These are phyloP conservation scores for Guadua angustifolia DNA, from an alignment of 176 grass and related monocot genomes.

Conservation along the genomic window DNA sequence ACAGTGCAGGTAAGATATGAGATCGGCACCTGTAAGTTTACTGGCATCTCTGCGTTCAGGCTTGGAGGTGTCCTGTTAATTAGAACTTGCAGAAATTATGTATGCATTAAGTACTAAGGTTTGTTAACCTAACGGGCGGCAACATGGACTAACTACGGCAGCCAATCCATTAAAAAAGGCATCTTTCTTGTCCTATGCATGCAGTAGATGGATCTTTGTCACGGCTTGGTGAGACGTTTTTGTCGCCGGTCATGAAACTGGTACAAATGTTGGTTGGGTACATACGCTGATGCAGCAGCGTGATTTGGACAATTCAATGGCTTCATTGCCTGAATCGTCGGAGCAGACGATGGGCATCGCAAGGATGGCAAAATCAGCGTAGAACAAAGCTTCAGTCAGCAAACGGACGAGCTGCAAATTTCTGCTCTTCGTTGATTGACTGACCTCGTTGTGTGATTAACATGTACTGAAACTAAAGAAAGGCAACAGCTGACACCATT, in stretches of 20 bases:
- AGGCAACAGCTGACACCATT: no score
- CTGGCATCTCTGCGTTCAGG: background rate
- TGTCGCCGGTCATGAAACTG: background rate
- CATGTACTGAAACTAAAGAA: background rate
- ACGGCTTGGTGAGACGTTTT: constrained; percentile 22
- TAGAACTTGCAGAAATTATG: background rate
- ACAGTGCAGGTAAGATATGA: background rate
- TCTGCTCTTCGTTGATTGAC: background rate
- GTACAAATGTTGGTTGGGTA: background rate
- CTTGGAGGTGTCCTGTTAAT: background rate
- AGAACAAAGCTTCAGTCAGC: constrained; percentile 5
- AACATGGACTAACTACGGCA: background rate
- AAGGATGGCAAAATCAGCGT: background rate
- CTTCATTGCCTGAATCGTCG: background rate
- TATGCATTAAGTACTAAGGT: background rate
- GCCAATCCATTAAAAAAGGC: background rate
- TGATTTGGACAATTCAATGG: background rate
- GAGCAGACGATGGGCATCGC: background rate
- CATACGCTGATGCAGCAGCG: background rate
- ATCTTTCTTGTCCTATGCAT: background rate
- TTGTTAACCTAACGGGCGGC: constrained; percentile 38
- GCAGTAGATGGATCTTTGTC: background rate
- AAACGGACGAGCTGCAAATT: background rate
- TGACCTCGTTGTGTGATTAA: background rate
- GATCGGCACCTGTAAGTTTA: background rate